These are phyloP conservation scores for Lipomyces sp. DNA, from an alignment of 805 yeast genomes.

Conservation along the genomic window DNA sequence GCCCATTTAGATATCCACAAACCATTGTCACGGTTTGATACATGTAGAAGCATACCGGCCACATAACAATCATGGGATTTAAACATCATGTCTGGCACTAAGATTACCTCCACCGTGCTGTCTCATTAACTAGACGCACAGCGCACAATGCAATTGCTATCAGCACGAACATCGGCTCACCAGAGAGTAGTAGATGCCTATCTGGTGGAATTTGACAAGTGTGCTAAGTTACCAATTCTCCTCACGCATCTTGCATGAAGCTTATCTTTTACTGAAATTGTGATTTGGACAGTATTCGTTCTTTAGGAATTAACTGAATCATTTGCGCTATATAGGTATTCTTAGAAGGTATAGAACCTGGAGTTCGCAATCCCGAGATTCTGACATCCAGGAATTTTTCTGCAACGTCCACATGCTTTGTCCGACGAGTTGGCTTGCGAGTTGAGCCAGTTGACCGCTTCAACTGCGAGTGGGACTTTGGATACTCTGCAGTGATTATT, in stretches of 20 bases:
- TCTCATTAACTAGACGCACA: background rate
- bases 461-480: too few species aligned
- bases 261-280: background rate
- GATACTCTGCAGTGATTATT: too few species aligned
- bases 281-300: background rate
- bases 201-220: conserved; percentile 38
- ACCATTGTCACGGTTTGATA: background rate
- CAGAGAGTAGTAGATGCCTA: conserved; percentile 14
- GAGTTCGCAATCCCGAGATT: too few species aligned
- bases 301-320: background rate
- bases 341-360: background rate
- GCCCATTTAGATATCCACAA: too few species aligned
- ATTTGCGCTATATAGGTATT: background rate
- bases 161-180: conserved; percentile 39
- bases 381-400: too few species aligned
- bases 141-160: conserved; percentile 14
- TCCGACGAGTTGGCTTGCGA: too few species aligned
- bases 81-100: conserved; percentile 20
- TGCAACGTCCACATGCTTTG: too few species aligned
- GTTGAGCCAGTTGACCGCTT: too few species aligned
- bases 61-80: conserved; percentile 3
- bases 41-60: conserved; percentile 35
- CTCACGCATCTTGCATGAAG: background rate
- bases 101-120: conserved; percentile 27
- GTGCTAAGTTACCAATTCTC: conserved; percentile 22